Percentiles rank a stretch among this genome's conserved stretches.
phyloP scores from a whole-genome alignment of 306 rosid species.

The Cicer bijugum region DNA sequence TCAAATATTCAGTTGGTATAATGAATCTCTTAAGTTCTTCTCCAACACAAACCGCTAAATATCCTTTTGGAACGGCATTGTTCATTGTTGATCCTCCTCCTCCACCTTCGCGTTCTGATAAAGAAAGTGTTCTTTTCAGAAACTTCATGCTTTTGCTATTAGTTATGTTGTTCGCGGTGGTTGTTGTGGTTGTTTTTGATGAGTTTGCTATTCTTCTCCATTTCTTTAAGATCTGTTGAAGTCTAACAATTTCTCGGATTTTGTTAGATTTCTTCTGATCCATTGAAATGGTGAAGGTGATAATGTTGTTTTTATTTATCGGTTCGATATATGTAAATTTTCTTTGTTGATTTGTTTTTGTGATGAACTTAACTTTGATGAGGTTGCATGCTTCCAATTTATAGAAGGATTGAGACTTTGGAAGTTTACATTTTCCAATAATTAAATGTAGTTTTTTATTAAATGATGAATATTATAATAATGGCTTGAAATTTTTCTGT shows the following conservation, averaged over 20 bases:
- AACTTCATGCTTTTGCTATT: conserved; percentile 69
- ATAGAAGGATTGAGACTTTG: conserved; percentile 47
- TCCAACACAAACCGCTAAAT: conserved; percentile 81
- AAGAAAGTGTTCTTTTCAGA: conserved; percentile 74
- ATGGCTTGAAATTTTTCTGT: conserved; percentile 21
- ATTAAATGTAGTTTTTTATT: neutral
- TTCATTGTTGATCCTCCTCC: conserved; percentile 7
- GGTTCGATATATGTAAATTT: neutral
- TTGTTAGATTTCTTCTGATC: conserved; percentile 87
- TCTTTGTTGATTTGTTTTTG: neutral
- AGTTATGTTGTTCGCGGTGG: conserved; percentile 34
- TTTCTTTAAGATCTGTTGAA: conserved; percentile 91
- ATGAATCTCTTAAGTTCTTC: conserved; percentile 73
- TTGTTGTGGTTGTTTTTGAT: conserved; percentile 45
- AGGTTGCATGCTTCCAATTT: conserved; percentile 47
- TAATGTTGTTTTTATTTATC: neutral
- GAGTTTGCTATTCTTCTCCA: conserved; percentile 81
- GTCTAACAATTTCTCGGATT: conserved; percentile 90
- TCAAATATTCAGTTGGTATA: conserved; percentile 71
- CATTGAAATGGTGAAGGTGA: conserved; percentile 47
- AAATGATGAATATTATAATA: conserved; percentile 30
- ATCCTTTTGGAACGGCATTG: conserved; percentile 75
- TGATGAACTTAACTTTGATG: neutral
- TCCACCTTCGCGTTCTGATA: conserved; percentile 54
- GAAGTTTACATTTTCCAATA: conserved; percentile 19